phyloP scores from a whole-genome alignment of 805 yeast genomes.

The Spathaspora gorwiae region DNA sequence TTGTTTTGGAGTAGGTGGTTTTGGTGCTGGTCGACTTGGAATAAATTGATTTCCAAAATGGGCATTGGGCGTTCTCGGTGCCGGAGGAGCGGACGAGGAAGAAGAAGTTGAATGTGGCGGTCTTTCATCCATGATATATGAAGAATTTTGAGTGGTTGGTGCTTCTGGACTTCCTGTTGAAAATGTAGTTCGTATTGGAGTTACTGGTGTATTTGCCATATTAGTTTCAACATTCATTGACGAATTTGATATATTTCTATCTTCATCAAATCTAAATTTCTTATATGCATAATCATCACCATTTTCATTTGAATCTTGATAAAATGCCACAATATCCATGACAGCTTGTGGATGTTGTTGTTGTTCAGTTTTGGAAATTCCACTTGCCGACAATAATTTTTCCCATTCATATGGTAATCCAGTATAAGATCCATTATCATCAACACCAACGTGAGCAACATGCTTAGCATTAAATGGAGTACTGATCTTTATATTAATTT shows the following conservation, averaged over 20 bases:
- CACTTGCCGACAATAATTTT: conserved; percentile 71
- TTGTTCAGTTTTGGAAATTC: conserved; percentile 84
- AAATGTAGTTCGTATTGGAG: conserved; percentile 4
- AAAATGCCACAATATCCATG: conserved; percentile 83
- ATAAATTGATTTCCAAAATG: conserved; percentile 44
- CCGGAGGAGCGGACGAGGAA: not conserved
- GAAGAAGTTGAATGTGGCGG: not conserved
- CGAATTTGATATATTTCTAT: conserved; percentile 5
- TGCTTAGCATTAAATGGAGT: conserved; percentile 89
- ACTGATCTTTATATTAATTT: conserved; percentile 61
- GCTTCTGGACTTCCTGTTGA: not conserved
- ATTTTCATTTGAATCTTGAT: conserved; percentile 53
- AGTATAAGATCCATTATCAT: conserved; percentile 80
- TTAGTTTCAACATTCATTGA: conserved; percentile 20
- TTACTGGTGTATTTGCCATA: not conserved
- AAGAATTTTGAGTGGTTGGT: conserved; percentile 37
- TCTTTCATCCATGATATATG: conserved; percentile 27
- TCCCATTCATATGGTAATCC: conserved; percentile 96
- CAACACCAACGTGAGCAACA: conserved; percentile 90
- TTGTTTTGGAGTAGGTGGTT: conserved; percentile 37
- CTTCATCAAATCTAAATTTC: conserved; percentile 32
- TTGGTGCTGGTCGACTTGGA: conserved; percentile 68
- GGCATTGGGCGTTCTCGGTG: conserved; percentile 21
- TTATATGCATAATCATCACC: conserved; percentile 39
- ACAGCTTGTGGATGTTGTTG: conserved; percentile 92